Percentiles rank a stretch among this genome's conserved stretches.
phyloP scores from a whole-genome alignment of 257 asterid genomes.

The Galeopsis tetrahit region DNA sequence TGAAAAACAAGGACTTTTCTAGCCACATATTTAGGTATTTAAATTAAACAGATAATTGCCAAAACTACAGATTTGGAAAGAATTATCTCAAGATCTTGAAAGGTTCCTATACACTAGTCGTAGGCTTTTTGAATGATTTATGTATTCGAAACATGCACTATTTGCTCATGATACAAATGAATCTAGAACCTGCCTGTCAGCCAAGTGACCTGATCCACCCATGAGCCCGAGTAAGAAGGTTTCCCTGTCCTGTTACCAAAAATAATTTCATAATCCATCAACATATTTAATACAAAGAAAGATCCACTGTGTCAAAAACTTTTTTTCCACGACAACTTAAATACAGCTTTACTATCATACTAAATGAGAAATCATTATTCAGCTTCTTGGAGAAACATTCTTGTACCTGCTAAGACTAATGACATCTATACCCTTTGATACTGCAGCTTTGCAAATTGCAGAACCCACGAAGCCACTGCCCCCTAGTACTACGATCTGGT shows the following conservation, averaged over 20 bases:
- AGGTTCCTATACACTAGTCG: not conserved
- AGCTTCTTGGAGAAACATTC: constrained; percentile 35
- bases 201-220: constrained; percentile 98
- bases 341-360: constrained; percentile 15
- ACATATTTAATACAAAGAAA: constrained; percentile 16
- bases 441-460: constrained; percentile 99
- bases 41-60: not conserved
- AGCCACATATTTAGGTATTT: not conserved
- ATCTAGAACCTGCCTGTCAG: constrained; percentile 72
- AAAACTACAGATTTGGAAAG: not conserved
- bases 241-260: constrained; percentile 70
- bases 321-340: constrained; percentile 16
- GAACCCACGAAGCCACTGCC: constrained; percentile 99
- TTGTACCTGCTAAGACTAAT: constrained; percentile 93
- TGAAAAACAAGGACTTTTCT: not conserved
- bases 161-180: constrained; percentile 30
- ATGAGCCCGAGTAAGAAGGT: constrained; percentile 71
- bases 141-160: not conserved
- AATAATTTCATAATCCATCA: constrained; percentile 28
- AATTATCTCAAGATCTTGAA: constrained; percentile 4
- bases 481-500: constrained; percentile 92
- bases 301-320: constrained; percentile 4
- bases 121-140: constrained; percentile 8
- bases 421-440: constrained; percentile 92
- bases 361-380: constrained; percentile 28